Conservation (phyloP, 768 basidiomycete genomes). For the Mycena olivaceomarginata region DNA sequence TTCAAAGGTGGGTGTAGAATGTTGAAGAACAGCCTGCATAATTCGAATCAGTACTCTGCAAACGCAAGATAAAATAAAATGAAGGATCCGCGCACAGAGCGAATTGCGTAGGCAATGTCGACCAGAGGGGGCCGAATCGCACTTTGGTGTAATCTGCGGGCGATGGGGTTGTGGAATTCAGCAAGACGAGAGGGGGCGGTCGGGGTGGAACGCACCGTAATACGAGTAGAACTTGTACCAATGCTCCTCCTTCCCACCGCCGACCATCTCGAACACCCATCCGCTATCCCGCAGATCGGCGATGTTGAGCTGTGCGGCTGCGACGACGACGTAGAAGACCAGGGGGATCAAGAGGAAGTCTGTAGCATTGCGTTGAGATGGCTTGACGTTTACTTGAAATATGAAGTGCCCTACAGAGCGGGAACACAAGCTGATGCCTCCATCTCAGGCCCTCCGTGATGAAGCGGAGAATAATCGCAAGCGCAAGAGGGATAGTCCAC, state of each 20-base stretch:
- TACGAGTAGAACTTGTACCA: constrained; percentile 95
- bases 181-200: background rate
- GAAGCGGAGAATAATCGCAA: constrained; percentile 86
- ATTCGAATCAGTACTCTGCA: background rate
- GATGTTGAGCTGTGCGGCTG: constrained; percentile 77
- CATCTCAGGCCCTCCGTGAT: constrained; percentile 84
- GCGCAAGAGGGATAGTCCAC: constrained; percentile 86
- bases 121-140: constrained; percentile 80
- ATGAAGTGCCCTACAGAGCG: constrained; percentile 76
- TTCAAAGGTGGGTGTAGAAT: constrained; percentile 91
- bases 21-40: constrained; percentile 84
- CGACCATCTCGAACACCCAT: constrained; percentile 90
- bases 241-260: constrained; percentile 55
- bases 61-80: background rate
- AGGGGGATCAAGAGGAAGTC: constrained; percentile 89
- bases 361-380: constrained; percentile 49
- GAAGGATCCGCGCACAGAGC: constrained; percentile 78
- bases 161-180: constrained; percentile 8
- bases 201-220: constrained; percentile 72
- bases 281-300: constrained; percentile 75
- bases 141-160: constrained; percentile 76
- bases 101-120: constrained; percentile 94
- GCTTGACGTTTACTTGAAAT: background rate
- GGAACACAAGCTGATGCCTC: constrained; percentile 92
- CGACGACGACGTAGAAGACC: constrained; percentile 89